A percentile compares a stretch with the other conserved stretches of the same genome.
phyloP scores from a whole-genome alignment of 2,329 filamentous ascomycete genomes.

The Alternaria infectoria region DNA sequence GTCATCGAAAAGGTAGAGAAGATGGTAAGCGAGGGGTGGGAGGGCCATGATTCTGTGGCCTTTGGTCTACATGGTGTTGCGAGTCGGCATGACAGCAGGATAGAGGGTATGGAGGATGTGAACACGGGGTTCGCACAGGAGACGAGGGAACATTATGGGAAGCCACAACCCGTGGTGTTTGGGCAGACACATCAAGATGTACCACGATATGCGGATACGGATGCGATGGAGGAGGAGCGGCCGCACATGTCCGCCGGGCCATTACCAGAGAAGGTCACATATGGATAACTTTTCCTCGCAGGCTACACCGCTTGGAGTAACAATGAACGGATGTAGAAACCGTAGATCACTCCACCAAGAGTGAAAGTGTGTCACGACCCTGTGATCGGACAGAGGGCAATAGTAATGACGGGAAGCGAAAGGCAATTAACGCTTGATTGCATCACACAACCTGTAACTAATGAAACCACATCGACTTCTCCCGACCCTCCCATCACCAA shows the following conservation, averaged over 20 bases:
- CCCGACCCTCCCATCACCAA: neutral
- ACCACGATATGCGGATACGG: slow-evolving; percentile 9
- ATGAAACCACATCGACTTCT: no score
- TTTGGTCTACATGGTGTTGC: neutral
- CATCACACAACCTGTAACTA: neutral
- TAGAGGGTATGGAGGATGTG: slow-evolving; percentile 11
- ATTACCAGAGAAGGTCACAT: slow-evolving; percentile 33
- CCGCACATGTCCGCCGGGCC: slow-evolving; percentile 4
- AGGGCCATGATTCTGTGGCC: neutral
- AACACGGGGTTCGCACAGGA: slow-evolving; percentile 8
- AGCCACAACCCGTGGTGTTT: neutral
- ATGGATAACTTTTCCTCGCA: slow-evolving; percentile 15
- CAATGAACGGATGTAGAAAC: neutral
- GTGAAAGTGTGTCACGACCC: neutral
- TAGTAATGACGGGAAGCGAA: neutral
- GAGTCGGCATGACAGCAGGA: slow-evolving; percentile 16
- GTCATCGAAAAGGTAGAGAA: slow-evolving; percentile 42
- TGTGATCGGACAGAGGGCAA: neutral
- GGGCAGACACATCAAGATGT: neutral
- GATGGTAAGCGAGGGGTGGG: slow-evolving; percentile 14
- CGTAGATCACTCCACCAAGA: neutral
- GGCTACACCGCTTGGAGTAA: neutral
- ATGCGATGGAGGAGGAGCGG: slow-evolving; percentile 20
- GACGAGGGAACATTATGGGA: slow-evolving; percentile 1
- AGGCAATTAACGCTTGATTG: neutral